phyloP scores from a whole-genome alignment of 345 rosid species.

The Populus ilicifolia region DNA sequence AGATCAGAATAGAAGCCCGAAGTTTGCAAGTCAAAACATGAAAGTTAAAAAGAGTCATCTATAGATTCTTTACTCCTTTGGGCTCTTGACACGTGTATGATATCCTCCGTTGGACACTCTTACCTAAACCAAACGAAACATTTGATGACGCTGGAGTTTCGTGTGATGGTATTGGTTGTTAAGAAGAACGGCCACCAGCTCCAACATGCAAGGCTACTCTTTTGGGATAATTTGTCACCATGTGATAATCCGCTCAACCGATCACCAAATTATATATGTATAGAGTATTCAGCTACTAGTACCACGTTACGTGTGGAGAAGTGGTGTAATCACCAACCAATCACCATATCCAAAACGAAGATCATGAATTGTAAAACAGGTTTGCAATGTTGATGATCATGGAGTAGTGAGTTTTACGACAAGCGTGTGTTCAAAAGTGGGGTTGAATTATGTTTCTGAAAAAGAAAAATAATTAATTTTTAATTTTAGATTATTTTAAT shows the following conservation, averaged over 20 bases:
- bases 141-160: neutral
- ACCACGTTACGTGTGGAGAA: neutral
- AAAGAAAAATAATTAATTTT: too few relatives aligned
- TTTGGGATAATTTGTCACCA: neutral
- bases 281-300: neutral
- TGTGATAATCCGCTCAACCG: constrained; percentile 2
- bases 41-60: neutral
- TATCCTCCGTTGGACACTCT: constrained; percentile 1
- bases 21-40: neutral
- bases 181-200: constrained; percentile 11
- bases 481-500: too few relatives aligned
- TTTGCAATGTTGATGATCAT: neutral
- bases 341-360: neutral
- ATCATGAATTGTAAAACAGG: neutral
- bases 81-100: neutral
- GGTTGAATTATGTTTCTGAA: too few relatives aligned
- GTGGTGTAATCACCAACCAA: neutral
- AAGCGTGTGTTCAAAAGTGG: too few relatives aligned
- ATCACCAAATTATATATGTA: neutral
- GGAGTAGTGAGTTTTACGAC: constrained; percentile 10
- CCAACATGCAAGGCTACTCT: neutral
- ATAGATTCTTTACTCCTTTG: neutral
- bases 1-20: neutral
- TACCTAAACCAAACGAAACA: constrained; percentile 21
- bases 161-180: constrained; percentile 35